Evolutionary conservation across 23 red algal genomes (phyloP).

Genomic region (Cyanidiococcus yangmingshanensis): DNA sequence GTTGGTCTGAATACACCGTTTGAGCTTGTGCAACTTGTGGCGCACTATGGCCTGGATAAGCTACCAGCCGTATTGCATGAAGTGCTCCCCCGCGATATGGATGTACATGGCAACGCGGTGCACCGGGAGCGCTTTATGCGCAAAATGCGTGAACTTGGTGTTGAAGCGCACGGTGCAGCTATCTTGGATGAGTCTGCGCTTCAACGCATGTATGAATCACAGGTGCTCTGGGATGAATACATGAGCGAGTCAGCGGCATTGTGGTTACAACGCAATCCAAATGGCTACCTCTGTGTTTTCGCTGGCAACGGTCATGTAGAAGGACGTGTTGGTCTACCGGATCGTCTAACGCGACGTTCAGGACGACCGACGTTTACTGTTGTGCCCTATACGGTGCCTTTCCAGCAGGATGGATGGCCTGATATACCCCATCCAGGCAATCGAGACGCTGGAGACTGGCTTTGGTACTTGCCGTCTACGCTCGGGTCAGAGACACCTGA

Average conservation of each 20-base stretch:
- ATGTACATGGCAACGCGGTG: conserved; percentile 37
- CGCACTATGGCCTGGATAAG: conserved; percentile 28
- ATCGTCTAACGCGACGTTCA: conserved; percentile 49
- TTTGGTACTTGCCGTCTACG: conserved; percentile 16
- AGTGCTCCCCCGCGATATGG: conserved; percentile 51
- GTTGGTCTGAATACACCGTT: conserved; percentile 61
- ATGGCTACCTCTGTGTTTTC: conserved; percentile 36
- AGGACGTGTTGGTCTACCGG: conserved; percentile 53
- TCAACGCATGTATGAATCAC: conserved; percentile 50
- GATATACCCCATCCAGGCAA: conserved; percentile 8
- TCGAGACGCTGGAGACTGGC: background rate
- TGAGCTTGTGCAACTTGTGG: conserved; percentile 30
- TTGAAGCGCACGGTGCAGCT: conserved; percentile 16
- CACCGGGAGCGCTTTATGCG: conserved; percentile 48
- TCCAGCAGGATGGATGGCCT: background rate
- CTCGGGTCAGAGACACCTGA: too few species aligned
- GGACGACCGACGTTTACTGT: conserved; percentile 50
- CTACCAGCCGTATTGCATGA: conserved; percentile 29
- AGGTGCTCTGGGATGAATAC: conserved; percentile 81
- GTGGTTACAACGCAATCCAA: conserved; percentile 29
- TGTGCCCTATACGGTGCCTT: conserved; percentile 44
- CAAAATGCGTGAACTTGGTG: conserved; percentile 3
- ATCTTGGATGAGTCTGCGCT: conserved; percentile 3
- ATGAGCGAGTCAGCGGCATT: conserved; percentile 56
- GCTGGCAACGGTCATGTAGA: conserved; percentile 78